Evolutionary conservation across 805 yeast species (phyloP).

Genomic region (Torulaspora indica): DNA sequence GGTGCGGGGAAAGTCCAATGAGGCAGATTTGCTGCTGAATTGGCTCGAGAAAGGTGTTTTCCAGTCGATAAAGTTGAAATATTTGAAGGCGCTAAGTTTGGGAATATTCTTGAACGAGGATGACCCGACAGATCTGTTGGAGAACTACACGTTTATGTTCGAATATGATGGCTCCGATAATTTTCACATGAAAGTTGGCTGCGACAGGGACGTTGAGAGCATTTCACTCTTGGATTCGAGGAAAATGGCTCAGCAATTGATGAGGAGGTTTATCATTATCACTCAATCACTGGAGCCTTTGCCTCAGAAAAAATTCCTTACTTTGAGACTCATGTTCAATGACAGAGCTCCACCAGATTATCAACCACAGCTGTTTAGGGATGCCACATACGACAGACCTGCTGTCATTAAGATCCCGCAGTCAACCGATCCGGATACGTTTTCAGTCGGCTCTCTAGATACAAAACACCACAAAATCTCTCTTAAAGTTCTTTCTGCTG

Average conservation of each 20-base stretch:
- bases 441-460: constrained; percentile 33
- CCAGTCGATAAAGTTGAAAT: constrained; percentile 42
- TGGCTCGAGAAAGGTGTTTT: constrained; percentile 53
- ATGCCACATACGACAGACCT: constrained; percentile 38
- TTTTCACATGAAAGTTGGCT: constrained; percentile 24
- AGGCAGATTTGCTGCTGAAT: constrained; percentile 46
- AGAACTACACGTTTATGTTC: constrained; percentile 49
- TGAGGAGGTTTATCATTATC: constrained; percentile 48
- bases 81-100: constrained; percentile 43
- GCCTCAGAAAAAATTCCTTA: constrained; percentile 44
- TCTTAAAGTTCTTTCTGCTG: constrained; percentile 31
- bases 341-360: constrained; percentile 44
- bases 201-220: constrained; percentile 11
- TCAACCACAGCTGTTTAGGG: constrained; percentile 47
- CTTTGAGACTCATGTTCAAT: constrained; percentile 48
- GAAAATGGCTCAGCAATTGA: constrained; percentile 44
- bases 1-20: constrained; percentile 42
- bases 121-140: constrained; percentile 43
- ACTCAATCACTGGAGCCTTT: constrained; percentile 52
- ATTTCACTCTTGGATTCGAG: constrained; percentile 39
- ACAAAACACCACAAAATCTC: constrained; percentile 35
- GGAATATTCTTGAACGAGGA: constrained; percentile 43
- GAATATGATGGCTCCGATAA: constrained; percentile 38
- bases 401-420: constrained; percentile 36
- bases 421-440: constrained; percentile 16